phyloP scores from a whole-genome alignment of 768 basidiomycete genomes.

The Naganishia randhawae region DNA sequence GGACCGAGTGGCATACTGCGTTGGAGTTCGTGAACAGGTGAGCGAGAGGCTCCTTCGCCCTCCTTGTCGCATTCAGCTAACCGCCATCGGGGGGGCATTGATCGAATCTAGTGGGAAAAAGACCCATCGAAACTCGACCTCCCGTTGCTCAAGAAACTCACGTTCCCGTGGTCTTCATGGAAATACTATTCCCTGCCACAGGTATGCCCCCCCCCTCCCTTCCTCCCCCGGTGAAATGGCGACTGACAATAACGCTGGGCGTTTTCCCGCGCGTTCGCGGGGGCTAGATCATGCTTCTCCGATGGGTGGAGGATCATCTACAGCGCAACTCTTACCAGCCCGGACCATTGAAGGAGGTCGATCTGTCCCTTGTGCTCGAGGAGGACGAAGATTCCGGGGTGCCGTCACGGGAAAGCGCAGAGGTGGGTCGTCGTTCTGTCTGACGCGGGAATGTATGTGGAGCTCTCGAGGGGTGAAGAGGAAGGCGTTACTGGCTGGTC shows the following conservation, averaged over 20 bases:
- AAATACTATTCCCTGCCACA: constrained; percentile 45
- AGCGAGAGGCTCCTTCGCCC: constrained; percentile 4
- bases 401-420: too few species aligned
- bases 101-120: constrained; percentile 37
- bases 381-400: too few species aligned
- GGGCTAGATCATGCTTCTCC: constrained; percentile 25
- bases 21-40: constrained; percentile 42
- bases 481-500: neutral
- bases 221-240: too few species aligned
- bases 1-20: constrained; percentile 44
- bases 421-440: too few species aligned
- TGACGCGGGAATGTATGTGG: too few species aligned
- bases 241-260: neutral
- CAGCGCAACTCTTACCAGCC: constrained; percentile 24
- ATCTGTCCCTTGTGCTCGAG: neutral
- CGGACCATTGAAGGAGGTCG: constrained; percentile 26
- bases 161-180: constrained; percentile 48
- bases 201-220: constrained; percentile 27
- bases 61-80: neutral
- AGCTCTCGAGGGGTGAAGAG: neutral
- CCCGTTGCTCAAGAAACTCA: constrained; percentile 31
- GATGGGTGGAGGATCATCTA: constrained; percentile 25
- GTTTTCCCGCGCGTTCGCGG: too few species aligned
- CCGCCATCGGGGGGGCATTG: neutral
- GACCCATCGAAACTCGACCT: constrained; percentile 34